These are phyloP conservation scores for Tephrocybe sp. DNA, from an alignment of 768 basidiomycete species.

Conservation along the genomic window DNA sequence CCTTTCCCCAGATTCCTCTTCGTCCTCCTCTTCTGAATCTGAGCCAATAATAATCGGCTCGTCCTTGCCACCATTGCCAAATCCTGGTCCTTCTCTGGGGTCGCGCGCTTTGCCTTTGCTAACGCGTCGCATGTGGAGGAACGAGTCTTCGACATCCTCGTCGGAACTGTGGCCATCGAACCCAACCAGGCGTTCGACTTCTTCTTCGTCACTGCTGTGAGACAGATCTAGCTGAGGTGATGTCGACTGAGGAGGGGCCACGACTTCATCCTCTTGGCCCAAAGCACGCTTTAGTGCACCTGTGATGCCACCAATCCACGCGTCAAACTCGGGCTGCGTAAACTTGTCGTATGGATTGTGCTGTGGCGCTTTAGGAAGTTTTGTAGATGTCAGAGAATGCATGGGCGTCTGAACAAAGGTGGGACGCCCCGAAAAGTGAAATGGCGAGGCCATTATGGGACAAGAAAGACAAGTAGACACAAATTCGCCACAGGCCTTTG, in stretches of 20 bases:
- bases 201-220: constrained; percentile 15
- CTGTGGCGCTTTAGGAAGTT: constrained; percentile 44
- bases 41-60: constrained; percentile 48
- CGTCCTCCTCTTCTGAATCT: constrained; percentile 31
- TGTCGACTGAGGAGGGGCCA: constrained; percentile 14
- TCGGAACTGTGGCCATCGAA: constrained; percentile 19
- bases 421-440: constrained; percentile 12
- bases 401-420: constrained; percentile 2
- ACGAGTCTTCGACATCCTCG: constrained; percentile 48
- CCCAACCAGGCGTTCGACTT: constrained; percentile 16
- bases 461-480: constrained; percentile 5
- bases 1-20: constrained; percentile 27
- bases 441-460: constrained; percentile 15
- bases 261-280: constrained; percentile 39
- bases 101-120: constrained; percentile 62
- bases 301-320: constrained; percentile 67
- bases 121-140: constrained; percentile 49
- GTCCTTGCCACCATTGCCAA: constrained; percentile 33
- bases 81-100: constrained; percentile 57
- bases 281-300: constrained; percentile 55
- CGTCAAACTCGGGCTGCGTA: constrained; percentile 63
- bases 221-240: constrained; percentile 4
- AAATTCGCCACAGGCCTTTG: neutral
- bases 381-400: constrained; percentile 16
- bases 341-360: constrained; percentile 76